Percentiles rank a stretch among this genome's conserved stretches.
Evolutionary conservation across 345 rosid genomes (phyloP).

Genomic region (Sapria himalayana): DNA sequence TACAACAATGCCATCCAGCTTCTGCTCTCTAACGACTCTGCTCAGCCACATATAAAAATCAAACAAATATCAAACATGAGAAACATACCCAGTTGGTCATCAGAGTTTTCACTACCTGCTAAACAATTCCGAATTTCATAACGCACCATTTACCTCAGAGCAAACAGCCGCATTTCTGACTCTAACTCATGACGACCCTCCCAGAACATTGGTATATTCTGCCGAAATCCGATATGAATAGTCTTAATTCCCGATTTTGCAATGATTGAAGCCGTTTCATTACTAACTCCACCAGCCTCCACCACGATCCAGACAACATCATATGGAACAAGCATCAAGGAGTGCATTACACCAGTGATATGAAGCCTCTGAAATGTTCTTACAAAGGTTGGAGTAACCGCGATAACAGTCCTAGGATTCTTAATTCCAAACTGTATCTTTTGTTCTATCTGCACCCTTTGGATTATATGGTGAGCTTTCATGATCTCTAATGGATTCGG

Average conservation of each 20-base stretch:
- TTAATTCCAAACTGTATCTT: conserved; percentile 50
- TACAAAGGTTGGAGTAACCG: conserved; percentile 78
- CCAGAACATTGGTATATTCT: conserved; percentile 68
- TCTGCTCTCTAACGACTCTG: conserved; percentile 69
- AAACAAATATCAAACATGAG: conserved; percentile 4
- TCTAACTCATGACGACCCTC: conserved; percentile 48
- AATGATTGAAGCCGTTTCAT: conserved; percentile 54
- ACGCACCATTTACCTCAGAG: conserved; percentile 54
- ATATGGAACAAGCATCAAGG: conserved; percentile 72
- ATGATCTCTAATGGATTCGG: conserved; percentile 79
- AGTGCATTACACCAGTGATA: conserved; percentile 81
- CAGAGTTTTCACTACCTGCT: no score
- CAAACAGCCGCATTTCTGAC: conserved; percentile 68
- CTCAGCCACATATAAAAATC: conserved; percentile 12
- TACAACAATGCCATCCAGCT: conserved; percentile 81
- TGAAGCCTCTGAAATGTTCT: conserved; percentile 87
- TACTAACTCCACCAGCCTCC: conserved; percentile 70
- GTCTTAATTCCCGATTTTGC: conserved; percentile 43
- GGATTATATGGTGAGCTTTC: conserved; percentile 79
- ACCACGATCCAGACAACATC: conserved; percentile 87
- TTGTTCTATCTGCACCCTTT: conserved; percentile 85
- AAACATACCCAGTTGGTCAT: no score
- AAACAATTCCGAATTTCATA: no score
- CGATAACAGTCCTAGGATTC: conserved; percentile 39
- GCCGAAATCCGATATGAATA: conserved; percentile 38